Evolutionary conservation across 148 eudicot genomes (phyloP).

Genomic region (Arctostaphylos glauca): DNA sequence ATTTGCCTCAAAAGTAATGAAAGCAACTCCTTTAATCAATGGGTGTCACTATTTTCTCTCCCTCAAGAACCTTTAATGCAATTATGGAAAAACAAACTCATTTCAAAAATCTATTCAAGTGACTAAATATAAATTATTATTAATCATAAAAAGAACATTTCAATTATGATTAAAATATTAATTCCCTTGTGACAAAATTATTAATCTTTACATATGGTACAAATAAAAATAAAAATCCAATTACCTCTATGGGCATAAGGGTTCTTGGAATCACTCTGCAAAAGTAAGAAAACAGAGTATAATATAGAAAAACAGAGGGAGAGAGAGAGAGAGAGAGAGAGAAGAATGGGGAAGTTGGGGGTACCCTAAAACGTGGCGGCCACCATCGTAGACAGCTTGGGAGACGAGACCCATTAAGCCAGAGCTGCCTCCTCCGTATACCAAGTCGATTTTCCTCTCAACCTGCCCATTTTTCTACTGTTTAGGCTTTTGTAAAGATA

Average conservation of each 20-base stretch:
- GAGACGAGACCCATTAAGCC: slow-evolving; percentile 85
- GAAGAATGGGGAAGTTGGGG: background rate
- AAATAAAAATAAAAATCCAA: background rate
- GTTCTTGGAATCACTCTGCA: slow-evolving; percentile 85
- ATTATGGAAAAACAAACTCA: too few relatives aligned
- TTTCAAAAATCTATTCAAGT: too few relatives aligned
- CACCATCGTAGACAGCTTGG: slow-evolving; percentile 70
- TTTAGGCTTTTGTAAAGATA: too few relatives aligned
- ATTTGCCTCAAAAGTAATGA: too few relatives aligned
- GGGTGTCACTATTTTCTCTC: too few relatives aligned
- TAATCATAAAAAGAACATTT: too few relatives aligned
- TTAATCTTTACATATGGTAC: too few relatives aligned
- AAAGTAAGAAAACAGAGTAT: background rate
- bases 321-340: background rate
- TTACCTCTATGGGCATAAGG: slow-evolving; percentile 91
- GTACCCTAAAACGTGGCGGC: slow-evolving; percentile 91
- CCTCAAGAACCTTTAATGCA: too few relatives aligned
- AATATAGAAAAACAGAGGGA: background rate
- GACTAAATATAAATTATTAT: too few relatives aligned
- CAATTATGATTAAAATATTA: too few relatives aligned
- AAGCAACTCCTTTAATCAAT: too few relatives aligned
- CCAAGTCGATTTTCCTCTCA: slow-evolving; percentile 76
- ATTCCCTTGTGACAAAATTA: too few relatives aligned
- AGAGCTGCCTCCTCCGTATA: slow-evolving; percentile 90
- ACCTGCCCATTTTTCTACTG: slow-evolving; percentile 39